phyloP scores from a whole-genome alignment of 305 asterid species.

The Solanum hybrid region DNA sequence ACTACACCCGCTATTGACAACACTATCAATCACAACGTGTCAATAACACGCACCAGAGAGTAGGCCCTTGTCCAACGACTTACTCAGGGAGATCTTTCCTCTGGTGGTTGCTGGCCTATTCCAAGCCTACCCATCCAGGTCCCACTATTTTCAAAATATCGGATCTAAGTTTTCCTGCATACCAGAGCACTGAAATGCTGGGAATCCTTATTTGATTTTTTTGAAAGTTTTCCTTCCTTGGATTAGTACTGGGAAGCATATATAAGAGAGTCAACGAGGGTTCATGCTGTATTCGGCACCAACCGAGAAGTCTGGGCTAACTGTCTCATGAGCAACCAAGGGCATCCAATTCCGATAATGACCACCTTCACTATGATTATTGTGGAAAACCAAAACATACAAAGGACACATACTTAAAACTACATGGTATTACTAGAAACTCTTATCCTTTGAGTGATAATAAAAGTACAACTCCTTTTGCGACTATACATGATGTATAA shows the following conservation, averaged over 20 bases:
- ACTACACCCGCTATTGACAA: background rate
- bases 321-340: background rate
- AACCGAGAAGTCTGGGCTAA: background rate
- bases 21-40: background rate
- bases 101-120: too few relatives aligned
- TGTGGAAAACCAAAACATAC: background rate
- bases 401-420: background rate
- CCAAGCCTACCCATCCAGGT: background rate
- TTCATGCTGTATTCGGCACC: background rate
- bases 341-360: background rate
- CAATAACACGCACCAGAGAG: background rate
- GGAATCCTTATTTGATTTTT: background rate
- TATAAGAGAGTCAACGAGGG: background rate
- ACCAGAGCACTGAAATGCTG: background rate
- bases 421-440: background rate
- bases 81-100: background rate
- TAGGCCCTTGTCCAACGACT: background rate
- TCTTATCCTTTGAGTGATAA: background rate
- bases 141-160: background rate
- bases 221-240: background rate
- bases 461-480: background rate
- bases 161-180: background rate
- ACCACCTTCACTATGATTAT: background rate
- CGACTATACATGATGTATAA: background rate
- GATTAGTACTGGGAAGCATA: background rate